A percentile compares a stretch with the other conserved stretches of the same genome.
Evolutionary conservation across 2,329 filamentous ascomycete species (phyloP).

Genomic region (Colletotrichum spaethianum): DNA sequence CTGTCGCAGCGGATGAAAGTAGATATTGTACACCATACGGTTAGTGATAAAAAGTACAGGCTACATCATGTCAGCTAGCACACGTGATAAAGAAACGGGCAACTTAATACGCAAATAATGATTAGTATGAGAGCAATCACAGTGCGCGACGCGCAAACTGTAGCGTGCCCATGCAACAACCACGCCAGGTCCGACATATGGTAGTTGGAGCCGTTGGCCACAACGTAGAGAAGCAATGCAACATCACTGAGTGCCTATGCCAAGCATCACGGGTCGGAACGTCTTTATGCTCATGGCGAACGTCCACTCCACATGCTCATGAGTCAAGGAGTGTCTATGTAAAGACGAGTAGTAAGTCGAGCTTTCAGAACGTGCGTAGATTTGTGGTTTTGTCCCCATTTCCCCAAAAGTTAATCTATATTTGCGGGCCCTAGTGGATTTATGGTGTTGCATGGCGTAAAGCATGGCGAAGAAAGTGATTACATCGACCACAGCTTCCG

Average conservation of each 20-base stretch:
- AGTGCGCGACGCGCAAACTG: neutral
- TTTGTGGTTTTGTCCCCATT: neutral
- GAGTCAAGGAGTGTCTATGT: slow-evolving; percentile 9
- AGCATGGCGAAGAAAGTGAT: neutral
- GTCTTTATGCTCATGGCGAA: slow-evolving; percentile 14
- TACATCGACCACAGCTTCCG: neutral
- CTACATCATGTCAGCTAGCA: neutral
- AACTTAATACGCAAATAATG: neutral
- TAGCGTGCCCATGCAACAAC: neutral
- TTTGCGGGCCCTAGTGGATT: neutral
- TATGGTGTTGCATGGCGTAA: neutral
- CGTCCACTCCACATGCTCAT: neutral
- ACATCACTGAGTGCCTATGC: neutral
- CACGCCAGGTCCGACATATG: neutral
- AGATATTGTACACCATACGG: slow-evolving; percentile 49
- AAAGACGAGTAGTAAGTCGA: slow-evolving; percentile 7
- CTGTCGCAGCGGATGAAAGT: slow-evolving; percentile 70
- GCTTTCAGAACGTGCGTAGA: neutral
- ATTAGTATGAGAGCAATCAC: neutral
- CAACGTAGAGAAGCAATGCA: neutral
- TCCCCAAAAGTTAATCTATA: neutral
- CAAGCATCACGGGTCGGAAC: slow-evolving; percentile 10
- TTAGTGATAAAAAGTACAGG: neutral
- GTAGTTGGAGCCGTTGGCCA: neutral
- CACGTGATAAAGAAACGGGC: neutral